Percentiles rank a stretch among this genome's conserved stretches.
Conservation (phyloP, 1,139 yeast genomes). For the Kurtzmaniella quercitrusa region DNA sequence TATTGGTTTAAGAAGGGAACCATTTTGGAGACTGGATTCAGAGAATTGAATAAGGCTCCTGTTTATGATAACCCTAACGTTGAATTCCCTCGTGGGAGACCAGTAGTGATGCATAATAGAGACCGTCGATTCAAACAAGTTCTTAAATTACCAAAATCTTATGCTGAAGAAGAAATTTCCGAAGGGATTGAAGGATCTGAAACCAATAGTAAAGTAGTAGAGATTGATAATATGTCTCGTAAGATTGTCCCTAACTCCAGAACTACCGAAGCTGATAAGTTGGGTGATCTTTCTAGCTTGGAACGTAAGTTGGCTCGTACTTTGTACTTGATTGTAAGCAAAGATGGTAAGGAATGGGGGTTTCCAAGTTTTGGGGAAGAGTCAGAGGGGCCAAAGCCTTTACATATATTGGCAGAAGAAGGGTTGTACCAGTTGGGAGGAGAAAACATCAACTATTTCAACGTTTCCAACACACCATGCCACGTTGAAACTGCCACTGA, state of each 20-base stretch:
- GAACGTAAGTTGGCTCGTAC: constrained; percentile 81
- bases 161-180: constrained; percentile 32
- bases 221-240: constrained; percentile 56
- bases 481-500: constrained; percentile 44
- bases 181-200: constrained; percentile 1
- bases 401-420: constrained; percentile 71
- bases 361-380: constrained; percentile 64
- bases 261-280: constrained; percentile 68
- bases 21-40: constrained; percentile 76
- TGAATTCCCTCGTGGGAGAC: constrained; percentile 77
- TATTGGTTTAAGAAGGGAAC: constrained; percentile 91
- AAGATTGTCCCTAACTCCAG: constrained; percentile 71
- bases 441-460: constrained; percentile 73
- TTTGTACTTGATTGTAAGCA: constrained; percentile 63
- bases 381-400: constrained; percentile 37
- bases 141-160: constrained; percentile 61
- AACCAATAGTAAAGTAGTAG: constrained; percentile 11
- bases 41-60: constrained; percentile 74
- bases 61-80: constrained; percentile 68
- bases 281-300: constrained; percentile 58
- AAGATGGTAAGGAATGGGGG: constrained; percentile 54
- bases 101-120: constrained; percentile 83
- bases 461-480: constrained; percentile 85
- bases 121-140: constrained; percentile 83
- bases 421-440: constrained; percentile 77